Base-by-base conservation (phyloP, 768 basidiomycete genomes). In the Amyloporia xantha region DNA sequence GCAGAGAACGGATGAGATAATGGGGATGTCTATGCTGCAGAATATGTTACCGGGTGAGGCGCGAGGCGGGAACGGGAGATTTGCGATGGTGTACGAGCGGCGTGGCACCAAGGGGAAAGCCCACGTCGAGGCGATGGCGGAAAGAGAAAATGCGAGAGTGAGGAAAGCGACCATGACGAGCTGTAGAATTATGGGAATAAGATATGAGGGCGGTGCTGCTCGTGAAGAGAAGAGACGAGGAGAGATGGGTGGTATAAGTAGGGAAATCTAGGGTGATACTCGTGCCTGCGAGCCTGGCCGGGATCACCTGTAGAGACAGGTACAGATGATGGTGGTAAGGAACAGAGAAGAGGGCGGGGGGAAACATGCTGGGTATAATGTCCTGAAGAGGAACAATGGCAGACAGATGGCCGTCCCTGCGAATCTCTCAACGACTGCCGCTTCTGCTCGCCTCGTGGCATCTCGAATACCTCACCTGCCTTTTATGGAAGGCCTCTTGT, bases 21-120 rank as follows among this genome's bases (percentile, higher is more conserved):
- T 20, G 3, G 61, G 61, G 50, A 78, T 62, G 19, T 75, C 72
- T 24, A 77, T 53, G 35, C 70, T 64, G 66, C 79, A 81, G 15
- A 79, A 60, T 9, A 75, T 61, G 30, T 71, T 68, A 44, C 17
- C 41, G 19, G 23, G 37, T n/a, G n/a, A n/a, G 40, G 19, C 19
- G 41, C 36, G 23, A 15, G 28, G 37, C 20, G 33, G 45, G 46
- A 30, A 45, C 42, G 25, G 33, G 42, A 53, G 47, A 27, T 23
- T 17, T 37, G 36, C 40, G 24, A 44, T 41, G 37, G 51, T 40
- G n/a, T 20, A 27, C 47, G 44, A 41, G 43, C 10, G 51, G 27
- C 15, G 17, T 38, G 24, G 44, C 30, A 15, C 27, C 33, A 17
- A 65, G 71, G 52, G 61, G 65, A 41, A 21, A 46, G 65, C 75